Evolutionary conservation across 176 grass and related monocot species (phyloP).

Genomic region (Chrysopogon serrulatus): DNA sequence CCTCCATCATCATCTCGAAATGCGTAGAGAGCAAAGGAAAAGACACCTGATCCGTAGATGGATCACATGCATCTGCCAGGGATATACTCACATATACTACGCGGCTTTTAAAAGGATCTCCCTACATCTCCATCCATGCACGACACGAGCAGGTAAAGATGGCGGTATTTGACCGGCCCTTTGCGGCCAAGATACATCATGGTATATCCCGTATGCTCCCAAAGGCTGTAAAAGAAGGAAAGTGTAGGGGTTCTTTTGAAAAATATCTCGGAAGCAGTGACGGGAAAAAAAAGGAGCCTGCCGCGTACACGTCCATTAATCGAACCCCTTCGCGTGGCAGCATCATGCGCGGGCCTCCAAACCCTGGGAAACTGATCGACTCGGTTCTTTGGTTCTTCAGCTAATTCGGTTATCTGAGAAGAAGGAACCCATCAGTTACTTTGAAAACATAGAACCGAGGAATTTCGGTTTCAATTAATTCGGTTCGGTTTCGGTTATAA

Average conservation of each 20-base stretch:
- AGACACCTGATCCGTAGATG: conserved; percentile 18
- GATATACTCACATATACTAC: conserved; percentile 17
- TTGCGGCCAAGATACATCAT: not conserved
- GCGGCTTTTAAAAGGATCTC: conserved; percentile 29
- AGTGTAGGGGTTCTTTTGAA: conserved; percentile 13
- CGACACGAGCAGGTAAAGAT: conserved; percentile 9
- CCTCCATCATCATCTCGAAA: conserved; percentile 24
- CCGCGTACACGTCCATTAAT: not conserved
- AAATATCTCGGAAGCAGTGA: conserved; percentile 1
- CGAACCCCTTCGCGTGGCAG: not conserved
- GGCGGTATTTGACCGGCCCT: conserved; percentile 25
- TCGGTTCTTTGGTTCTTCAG: too few species aligned
- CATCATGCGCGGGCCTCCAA: not conserved
- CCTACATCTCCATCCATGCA: not conserved
- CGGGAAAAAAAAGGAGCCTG: not conserved
- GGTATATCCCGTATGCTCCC: not conserved
- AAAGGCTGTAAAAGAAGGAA: conserved; percentile 20
- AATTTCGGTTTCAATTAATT: too few species aligned
- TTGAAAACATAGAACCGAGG: too few species aligned
- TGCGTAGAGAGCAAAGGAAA: conserved; percentile 6
- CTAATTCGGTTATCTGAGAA: too few species aligned
- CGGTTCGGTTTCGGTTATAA: too few species aligned
- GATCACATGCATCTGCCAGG: conserved; percentile 21
- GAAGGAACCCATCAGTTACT: too few species aligned
- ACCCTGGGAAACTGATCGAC: too few species aligned